phyloP scores from a whole-genome alignment of 805 yeast genomes.

The Yamadazyma paraphyllophila region DNA sequence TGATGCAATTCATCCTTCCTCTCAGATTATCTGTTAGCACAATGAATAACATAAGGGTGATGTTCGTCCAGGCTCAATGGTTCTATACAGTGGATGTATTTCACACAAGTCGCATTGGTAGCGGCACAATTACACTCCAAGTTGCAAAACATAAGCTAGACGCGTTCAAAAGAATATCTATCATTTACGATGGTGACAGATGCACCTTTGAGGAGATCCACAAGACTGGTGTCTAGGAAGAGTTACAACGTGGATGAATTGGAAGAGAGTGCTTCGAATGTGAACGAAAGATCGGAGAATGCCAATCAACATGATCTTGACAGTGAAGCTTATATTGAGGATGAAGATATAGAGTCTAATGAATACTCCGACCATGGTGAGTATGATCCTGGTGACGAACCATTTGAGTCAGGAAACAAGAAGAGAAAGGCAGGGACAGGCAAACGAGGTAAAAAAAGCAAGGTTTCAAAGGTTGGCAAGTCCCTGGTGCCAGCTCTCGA shows the following conservation, averaged over 20 bases:
- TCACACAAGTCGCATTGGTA: constrained; percentile 1
- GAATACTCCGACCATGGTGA: not conserved
- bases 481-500: not conserved
- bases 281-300: not conserved
- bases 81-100: not conserved
- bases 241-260: not conserved
- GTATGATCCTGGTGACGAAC: constrained; percentile 5
- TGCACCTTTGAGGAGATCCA: constrained; percentile 1
- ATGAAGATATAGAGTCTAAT: not conserved
- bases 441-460: constrained; percentile 1
- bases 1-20: too few relatives aligned
- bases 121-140: not conserved
- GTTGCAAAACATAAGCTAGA: not conserved
- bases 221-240: not conserved
- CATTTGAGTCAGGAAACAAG: not conserved
- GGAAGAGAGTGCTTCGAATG: not conserved
- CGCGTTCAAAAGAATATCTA: not conserved
- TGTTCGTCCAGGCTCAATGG: not conserved
- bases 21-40: too few relatives aligned
- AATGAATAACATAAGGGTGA: too few relatives aligned
- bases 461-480: not conserved
- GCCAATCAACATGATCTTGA: not conserved
- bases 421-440: not conserved
- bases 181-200: not conserved
- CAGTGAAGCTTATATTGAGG: too few relatives aligned